Conservation (phyloP, 2,329 filamentous ascomycete species). For the Diaporthe helianthi region DNA sequence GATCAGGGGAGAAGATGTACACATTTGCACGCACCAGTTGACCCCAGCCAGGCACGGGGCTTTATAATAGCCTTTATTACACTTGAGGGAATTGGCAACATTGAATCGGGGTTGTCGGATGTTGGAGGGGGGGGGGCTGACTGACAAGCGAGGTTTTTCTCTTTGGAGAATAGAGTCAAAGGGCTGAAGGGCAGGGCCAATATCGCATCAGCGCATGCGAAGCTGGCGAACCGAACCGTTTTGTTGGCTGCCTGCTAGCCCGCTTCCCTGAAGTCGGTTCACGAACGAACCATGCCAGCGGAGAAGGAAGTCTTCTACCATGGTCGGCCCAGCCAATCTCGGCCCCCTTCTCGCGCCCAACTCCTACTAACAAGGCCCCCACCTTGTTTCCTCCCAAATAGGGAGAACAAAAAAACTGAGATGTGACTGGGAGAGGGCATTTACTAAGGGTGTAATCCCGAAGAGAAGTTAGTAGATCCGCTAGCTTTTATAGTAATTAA, state of each 20-base stretch:
- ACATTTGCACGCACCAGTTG: not conserved
- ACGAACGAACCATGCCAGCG: slow-evolving; percentile 3
- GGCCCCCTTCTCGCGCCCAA: not conserved
- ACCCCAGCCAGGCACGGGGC: not conserved
- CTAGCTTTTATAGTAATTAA: no score
- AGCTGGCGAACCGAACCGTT: slow-evolving; percentile 2
- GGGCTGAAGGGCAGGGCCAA: not conserved
- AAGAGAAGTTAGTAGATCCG: no score
- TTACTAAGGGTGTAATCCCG: no score
- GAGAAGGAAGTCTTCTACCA: not conserved
- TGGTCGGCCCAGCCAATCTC: not conserved
- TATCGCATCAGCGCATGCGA: slow-evolving; percentile 10
- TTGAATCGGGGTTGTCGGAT: not conserved
- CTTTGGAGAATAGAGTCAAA: no score
- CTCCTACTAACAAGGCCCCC: not conserved
- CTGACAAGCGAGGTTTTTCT: no score
- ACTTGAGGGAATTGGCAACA: no score
- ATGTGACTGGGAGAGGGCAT: not conserved
- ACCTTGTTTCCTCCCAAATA: not conserved
- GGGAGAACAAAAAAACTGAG: not conserved
- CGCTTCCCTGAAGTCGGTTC: not conserved
- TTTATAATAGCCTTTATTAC: no score
- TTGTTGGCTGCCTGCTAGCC: not conserved
- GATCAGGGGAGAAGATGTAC: slow-evolving; percentile 23
- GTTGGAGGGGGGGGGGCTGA: no score